phyloP scores from a whole-genome alignment of 805 yeast genomes.

The Monosporozyma siamensis region DNA sequence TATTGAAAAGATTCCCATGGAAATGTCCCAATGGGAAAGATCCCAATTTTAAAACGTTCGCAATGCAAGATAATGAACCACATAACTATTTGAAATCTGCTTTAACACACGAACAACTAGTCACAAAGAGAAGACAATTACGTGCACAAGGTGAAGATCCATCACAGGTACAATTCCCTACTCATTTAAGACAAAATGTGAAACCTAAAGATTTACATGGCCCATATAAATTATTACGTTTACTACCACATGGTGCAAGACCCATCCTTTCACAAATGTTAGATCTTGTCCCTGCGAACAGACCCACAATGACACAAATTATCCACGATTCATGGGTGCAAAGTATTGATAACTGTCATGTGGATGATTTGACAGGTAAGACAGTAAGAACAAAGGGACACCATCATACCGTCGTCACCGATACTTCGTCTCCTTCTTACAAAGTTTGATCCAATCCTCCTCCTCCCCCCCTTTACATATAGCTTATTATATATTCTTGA shows the following conservation, averaged over 20 bases:
- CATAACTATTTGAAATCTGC: slow-evolving; percentile 70
- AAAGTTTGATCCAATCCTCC: slow-evolving; percentile 3
- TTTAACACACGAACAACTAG: slow-evolving; percentile 53
- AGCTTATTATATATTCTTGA: no score
- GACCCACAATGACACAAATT: slow-evolving; percentile 62
- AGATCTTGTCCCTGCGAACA: slow-evolving; percentile 44
- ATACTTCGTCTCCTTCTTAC: slow-evolving; percentile 32
- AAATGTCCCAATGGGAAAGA: slow-evolving; percentile 64
- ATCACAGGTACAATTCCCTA: slow-evolving; percentile 5
- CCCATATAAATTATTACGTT: slow-evolving; percentile 70
- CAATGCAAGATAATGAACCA: slow-evolving; percentile 57
- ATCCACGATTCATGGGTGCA: slow-evolving; percentile 61
- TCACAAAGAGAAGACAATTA: slow-evolving; percentile 36
- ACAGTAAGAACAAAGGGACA: slow-evolving; percentile 39
- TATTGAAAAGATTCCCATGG: slow-evolving; percentile 79
- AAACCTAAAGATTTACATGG: slow-evolving; percentile 49
- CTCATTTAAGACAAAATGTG: slow-evolving; percentile 30
- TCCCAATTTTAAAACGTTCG: slow-evolving; percentile 56
- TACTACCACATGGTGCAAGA: slow-evolving; percentile 73
- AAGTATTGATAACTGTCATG: slow-evolving; percentile 53
- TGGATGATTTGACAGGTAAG: slow-evolving; percentile 30
- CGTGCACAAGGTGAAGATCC: slow-evolving; percentile 41
- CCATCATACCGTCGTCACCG: slow-evolving; percentile 39
- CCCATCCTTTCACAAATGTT: slow-evolving; percentile 63
- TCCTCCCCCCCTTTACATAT: neutral